Percentiles rank a stretch among this genome's conserved stretches.
These are phyloP conservation scores for Aspergillus versicolor DNA, from an alignment of 2,329 filamentous ascomycete species.

Conservation along the genomic window DNA sequence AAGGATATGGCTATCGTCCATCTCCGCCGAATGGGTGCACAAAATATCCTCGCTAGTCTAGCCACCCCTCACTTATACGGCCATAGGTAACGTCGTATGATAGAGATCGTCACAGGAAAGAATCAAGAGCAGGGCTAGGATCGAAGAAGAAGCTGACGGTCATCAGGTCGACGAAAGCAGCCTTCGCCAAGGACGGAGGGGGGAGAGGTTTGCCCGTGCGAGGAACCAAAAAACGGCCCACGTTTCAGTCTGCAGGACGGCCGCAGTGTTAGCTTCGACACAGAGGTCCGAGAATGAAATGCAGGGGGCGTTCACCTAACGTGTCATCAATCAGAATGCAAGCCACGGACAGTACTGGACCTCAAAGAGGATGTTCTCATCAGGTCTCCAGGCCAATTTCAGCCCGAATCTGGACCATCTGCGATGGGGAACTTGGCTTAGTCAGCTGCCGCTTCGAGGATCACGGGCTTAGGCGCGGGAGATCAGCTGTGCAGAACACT, in stretches of 20 bases:
- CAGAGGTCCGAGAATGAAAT: neutral
- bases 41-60: slow-evolving; percentile 14
- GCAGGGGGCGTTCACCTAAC: slow-evolving; percentile 2
- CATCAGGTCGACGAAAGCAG: slow-evolving; percentile 26
- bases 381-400: slow-evolving; percentile 1
- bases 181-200: slow-evolving; percentile 19
- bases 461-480: slow-evolving; percentile 11
- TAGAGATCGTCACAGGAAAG: slow-evolving; percentile 7
- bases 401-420: slow-evolving; percentile 7
- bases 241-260: slow-evolving; percentile 4
- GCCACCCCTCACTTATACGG: slow-evolving; percentile 12
- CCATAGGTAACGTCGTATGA: slow-evolving; percentile 21
- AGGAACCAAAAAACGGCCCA: slow-evolving; percentile 2
- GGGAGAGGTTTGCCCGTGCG: slow-evolving; percentile 13
- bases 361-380: slow-evolving; percentile 11
- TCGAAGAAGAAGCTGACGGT: slow-evolving; percentile 14
- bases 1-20: slow-evolving; percentile 39
- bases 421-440: slow-evolving; percentile 10
- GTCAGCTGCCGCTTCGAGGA: slow-evolving; percentile 14
- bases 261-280: slow-evolving; percentile 6
- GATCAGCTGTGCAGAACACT: slow-evolving; percentile 11
- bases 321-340: slow-evolving; percentile 1
- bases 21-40: slow-evolving; percentile 22
- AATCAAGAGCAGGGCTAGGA: slow-evolving; percentile 12
- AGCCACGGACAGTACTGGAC: neutral